Percentiles rank a stretch among this genome's conserved stretches.
Evolutionary conservation across 1,284 basidiomycete species (phyloP).

Genomic region (Ustilago cynodontis): DNA sequence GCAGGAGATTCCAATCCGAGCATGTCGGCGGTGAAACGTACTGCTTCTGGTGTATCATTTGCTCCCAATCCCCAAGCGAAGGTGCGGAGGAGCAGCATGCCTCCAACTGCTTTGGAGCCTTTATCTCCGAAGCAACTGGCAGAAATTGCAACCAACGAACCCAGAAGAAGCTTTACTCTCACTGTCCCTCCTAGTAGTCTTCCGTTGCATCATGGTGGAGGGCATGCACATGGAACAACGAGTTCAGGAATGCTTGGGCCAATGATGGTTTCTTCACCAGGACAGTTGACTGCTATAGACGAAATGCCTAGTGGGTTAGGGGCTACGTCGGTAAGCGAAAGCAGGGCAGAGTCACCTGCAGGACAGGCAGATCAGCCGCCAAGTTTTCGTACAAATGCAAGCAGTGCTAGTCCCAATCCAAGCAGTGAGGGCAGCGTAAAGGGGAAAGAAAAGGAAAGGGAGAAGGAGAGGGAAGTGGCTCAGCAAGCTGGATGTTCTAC

Average conservation of each 20-base stretch:
- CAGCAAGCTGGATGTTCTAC: constrained; percentile 34
- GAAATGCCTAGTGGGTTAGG: constrained; percentile 31
- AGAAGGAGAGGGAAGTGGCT: constrained; percentile 14
- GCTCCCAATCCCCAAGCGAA: constrained; percentile 15
- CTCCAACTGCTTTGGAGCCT: constrained; percentile 13
- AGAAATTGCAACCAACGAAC: constrained; percentile 19
- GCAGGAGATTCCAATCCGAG: constrained; percentile 12
- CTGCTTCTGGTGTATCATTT: constrained; percentile 41
- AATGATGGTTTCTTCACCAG: constrained; percentile 25
- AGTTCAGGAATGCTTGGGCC: constrained; percentile 1
- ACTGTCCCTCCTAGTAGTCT: constrained; percentile 36
- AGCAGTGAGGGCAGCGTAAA: constrained; percentile 22
- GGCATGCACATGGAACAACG: neutral
- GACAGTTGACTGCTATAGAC: constrained; percentile 46
- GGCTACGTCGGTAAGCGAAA: constrained; percentile 25
- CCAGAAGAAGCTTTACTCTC: constrained; percentile 32
- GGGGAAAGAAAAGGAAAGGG: constrained; percentile 20
- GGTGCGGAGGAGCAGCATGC: constrained; percentile 31
- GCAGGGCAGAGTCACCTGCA: constrained; percentile 26
- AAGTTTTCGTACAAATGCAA: constrained; percentile 14
- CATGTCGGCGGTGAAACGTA: constrained; percentile 19
- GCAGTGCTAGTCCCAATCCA: constrained; percentile 1
- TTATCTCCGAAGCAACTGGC: constrained; percentile 24
- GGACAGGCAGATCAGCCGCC: constrained; percentile 11
- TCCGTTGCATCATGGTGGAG: constrained; percentile 20